phyloP scores from a whole-genome alignment of 1,284 basidiomycete species.

The Takashimella koratensis region DNA sequence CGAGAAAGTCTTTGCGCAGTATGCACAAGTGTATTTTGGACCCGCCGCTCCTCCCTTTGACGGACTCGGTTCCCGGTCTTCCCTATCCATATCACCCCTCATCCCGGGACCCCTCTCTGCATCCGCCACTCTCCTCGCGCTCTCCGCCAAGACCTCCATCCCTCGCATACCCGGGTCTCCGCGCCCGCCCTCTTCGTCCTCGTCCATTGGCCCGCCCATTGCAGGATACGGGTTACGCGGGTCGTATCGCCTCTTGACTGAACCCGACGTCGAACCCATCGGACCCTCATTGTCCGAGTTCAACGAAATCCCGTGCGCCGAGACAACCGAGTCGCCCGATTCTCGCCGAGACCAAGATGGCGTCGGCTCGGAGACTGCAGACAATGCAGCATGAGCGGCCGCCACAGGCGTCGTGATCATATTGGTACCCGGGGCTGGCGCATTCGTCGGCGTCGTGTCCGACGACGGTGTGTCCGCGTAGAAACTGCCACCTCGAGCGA shows the following conservation, averaged over 20 bases:
- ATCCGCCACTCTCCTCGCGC: slow-evolving; percentile 32
- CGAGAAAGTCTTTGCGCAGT: slow-evolving; percentile 44
- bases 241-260: background rate
- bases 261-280: background rate
- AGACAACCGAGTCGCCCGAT: slow-evolving; percentile 25
- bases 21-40: slow-evolving; percentile 43
- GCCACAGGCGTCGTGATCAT: background rate
- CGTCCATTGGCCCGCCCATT: slow-evolving; percentile 2
- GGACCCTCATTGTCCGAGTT: slow-evolving; percentile 12
- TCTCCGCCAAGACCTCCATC: slow-evolving; percentile 44
- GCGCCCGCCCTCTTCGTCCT: slow-evolving; percentile 18
- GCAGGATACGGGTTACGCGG: background rate
- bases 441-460: background rate
- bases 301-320: slow-evolving; percentile 11
- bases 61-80: slow-evolving; percentile 14
- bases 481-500: slow-evolving; percentile 13
- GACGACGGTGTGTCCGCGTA: background rate
- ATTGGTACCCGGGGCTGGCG: background rate
- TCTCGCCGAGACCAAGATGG: slow-evolving; percentile 17
- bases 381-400: background rate
- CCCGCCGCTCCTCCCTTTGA: slow-evolving; percentile 17
- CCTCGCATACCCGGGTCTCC: slow-evolving; percentile 34
- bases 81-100: slow-evolving; percentile 9
- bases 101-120: slow-evolving; percentile 16
- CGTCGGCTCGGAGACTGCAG: background rate